These are phyloP conservation scores for Pyrenopolyporus hunteri DNA, from an alignment of 495 filamentous ascomycete genomes.

Conservation along the genomic window DNA sequence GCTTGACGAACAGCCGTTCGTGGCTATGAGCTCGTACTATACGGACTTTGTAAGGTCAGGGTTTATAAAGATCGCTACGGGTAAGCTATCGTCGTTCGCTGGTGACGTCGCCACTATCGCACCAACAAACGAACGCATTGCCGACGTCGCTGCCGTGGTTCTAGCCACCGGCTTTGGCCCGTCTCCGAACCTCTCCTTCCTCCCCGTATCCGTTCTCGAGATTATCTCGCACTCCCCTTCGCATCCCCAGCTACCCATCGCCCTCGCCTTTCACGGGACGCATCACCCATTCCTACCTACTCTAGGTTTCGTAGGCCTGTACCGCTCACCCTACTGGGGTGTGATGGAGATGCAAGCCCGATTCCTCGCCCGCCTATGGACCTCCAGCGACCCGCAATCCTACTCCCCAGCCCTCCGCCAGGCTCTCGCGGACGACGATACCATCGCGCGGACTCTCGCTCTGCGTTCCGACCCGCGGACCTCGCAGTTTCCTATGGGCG, in stretches of 20 bases:
- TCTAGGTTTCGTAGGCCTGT: slow-evolving; percentile 84
- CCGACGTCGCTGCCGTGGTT: slow-evolving; percentile 68
- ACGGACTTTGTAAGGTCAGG: slow-evolving; percentile 71
- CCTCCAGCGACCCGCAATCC: slow-evolving; percentile 1
- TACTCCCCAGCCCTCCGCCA: slow-evolving; percentile 32
- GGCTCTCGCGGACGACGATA: slow-evolving; percentile 48
- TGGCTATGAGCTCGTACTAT: slow-evolving; percentile 75
- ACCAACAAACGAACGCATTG: slow-evolving; percentile 46
- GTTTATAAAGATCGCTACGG: slow-evolving; percentile 58
- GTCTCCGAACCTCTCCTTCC: slow-evolving; percentile 62
- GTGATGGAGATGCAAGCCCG: slow-evolving; percentile 87
- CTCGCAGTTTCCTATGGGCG: slow-evolving; percentile 81
- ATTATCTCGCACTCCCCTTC: slow-evolving; percentile 60
- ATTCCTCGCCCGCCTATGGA: slow-evolving; percentile 60
- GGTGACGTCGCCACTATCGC: slow-evolving; percentile 47
- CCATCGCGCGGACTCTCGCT: slow-evolving; percentile 50
- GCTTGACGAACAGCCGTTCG: slow-evolving; percentile 60
- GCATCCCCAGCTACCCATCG: slow-evolving; percentile 67
- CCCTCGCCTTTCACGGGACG: slow-evolving; percentile 70
- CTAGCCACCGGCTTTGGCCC: slow-evolving; percentile 80
- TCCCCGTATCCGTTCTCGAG: slow-evolving; percentile 61
- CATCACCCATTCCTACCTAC: slow-evolving; percentile 64
- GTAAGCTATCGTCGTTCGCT: slow-evolving; percentile 45
- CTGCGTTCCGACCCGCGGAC: slow-evolving; percentile 49
- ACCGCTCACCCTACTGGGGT: slow-evolving; percentile 85